These are phyloP conservation scores for Trapa incisa DNA, from an alignment of 345 rosid genomes.

Conservation along the genomic window DNA sequence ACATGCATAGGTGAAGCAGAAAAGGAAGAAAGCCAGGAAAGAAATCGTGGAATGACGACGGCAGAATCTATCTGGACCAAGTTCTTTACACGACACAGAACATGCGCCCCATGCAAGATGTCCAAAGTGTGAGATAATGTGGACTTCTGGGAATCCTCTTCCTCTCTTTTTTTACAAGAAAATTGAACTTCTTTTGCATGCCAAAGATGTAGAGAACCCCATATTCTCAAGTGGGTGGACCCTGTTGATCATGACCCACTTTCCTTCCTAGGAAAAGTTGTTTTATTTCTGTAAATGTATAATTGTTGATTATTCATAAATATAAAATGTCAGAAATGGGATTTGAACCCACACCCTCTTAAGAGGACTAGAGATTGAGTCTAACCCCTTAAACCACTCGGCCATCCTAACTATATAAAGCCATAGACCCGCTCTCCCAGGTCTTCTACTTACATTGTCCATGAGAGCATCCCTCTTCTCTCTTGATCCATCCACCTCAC, in stretches of 20 bases:
- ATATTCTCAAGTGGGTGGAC: neutral
- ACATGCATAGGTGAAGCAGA: constrained; percentile 4
- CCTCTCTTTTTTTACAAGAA: no score
- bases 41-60: neutral
- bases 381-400: constrained; percentile 42
- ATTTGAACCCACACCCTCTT: constrained; percentile 50
- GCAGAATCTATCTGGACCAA: constrained; percentile 17
- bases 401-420: constrained; percentile 24
- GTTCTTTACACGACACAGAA: constrained; percentile 41
- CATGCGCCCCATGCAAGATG: constrained; percentile 8
- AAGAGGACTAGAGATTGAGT: constrained; percentile 40
- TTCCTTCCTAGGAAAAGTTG: neutral
- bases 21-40: neutral
- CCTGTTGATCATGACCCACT: neutral
- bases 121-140: neutral
- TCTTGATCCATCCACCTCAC: neutral
- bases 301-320: neutral
- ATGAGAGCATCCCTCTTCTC: neutral
- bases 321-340: no score
- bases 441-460: no score
- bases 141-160: neutral
- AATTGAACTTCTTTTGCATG: neutral
- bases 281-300: neutral
- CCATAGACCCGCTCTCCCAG: neutral
- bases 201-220: neutral